A percentile compares a stretch with the other conserved stretches of the same genome.
Conservation (phyloP, 2,329 filamentous ascomycete genomes). For the Verticillium dahliae region DNA sequence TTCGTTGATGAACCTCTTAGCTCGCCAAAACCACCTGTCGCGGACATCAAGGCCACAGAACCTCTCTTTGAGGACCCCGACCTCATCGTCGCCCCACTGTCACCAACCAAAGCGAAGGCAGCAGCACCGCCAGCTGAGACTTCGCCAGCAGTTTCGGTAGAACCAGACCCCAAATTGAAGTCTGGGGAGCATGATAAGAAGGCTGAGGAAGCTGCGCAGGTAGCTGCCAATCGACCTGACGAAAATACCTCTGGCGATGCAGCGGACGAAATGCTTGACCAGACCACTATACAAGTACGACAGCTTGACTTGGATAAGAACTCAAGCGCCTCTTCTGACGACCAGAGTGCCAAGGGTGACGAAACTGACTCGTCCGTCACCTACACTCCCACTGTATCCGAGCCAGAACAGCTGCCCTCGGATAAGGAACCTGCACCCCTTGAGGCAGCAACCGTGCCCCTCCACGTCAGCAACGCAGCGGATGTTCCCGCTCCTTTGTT, state of each 20-base stretch:
- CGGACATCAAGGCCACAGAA: constrained; percentile 48
- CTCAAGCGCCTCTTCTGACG: background rate
- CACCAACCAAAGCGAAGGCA: constrained; percentile 36
- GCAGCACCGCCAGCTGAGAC: constrained; percentile 9
- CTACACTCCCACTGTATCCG: background rate
- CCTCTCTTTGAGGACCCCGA: constrained; percentile 49
- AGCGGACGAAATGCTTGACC: background rate
- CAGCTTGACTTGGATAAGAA: background rate
- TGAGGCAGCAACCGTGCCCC: background rate
- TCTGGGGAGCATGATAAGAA: background rate
- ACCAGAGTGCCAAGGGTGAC: background rate
- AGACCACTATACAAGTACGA: background rate
- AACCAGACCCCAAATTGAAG: constrained; percentile 3
- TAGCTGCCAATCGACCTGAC: background rate
- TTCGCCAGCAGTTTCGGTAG: background rate
- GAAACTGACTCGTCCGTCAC: background rate
- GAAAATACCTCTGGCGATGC: background rate
- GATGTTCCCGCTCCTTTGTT: constrained; percentile 65
- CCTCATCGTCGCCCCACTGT: constrained; percentile 50
- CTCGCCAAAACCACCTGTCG: constrained; percentile 58
- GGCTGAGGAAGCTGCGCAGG: background rate
- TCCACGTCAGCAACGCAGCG: constrained; percentile 34
- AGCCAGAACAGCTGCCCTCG: background rate
- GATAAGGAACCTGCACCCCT: background rate
- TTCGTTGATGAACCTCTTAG: constrained; percentile 74